Percentiles rank a stretch among this genome's conserved stretches.
Evolutionary conservation across 805 yeast species (phyloP).

Genomic region (Candida maris): DNA sequence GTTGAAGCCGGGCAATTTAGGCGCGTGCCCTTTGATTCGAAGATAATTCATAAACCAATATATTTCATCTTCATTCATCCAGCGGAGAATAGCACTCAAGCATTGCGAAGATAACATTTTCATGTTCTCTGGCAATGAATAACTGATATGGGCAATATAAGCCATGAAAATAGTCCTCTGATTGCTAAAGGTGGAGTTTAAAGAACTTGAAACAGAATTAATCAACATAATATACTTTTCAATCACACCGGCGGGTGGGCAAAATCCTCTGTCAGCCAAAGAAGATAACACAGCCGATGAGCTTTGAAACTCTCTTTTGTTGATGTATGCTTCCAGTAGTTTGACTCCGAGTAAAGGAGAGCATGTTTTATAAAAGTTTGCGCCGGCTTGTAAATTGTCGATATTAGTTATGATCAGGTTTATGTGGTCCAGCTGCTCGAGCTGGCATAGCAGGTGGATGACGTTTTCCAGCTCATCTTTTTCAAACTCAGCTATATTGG

Average conservation of each 20-base stretch:
- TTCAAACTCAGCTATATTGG: conserved; percentile 4
- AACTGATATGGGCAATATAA: conserved; percentile 16
- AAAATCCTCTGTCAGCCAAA: conserved; percentile 5
- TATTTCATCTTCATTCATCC: conserved; percentile 18
- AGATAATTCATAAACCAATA: conserved; percentile 23
- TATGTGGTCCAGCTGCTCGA: conserved; percentile 6
- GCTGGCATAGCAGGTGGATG: conserved; percentile 5
- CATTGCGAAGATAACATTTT: conserved; percentile 9
- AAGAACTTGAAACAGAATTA: conserved; percentile 8
- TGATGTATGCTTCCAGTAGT: conserved; percentile 15
- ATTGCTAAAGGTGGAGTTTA: conserved; percentile 14
- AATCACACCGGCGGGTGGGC: conserved; percentile 14
- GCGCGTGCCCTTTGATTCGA: conserved; percentile 2
- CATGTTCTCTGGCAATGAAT: conserved; percentile 7
- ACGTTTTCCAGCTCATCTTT: conserved; percentile 7
- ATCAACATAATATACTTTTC: conserved; percentile 17
- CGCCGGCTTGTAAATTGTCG: conserved; percentile 1
- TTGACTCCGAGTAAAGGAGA: conserved; percentile 9
- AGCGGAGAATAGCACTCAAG: conserved; percentile 10
- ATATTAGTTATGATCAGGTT: conserved; percentile 7
- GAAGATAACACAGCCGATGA: conserved; percentile 15
- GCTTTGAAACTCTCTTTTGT: conserved; percentile 15
- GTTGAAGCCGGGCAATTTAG: conserved; percentile 3
- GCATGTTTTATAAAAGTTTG: conserved; percentile 4
- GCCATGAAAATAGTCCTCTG: conserved; percentile 24